Evolutionary conservation across 2,329 filamentous ascomycete species (phyloP).

Genomic region (Fusarium chlamydosporum): DNA sequence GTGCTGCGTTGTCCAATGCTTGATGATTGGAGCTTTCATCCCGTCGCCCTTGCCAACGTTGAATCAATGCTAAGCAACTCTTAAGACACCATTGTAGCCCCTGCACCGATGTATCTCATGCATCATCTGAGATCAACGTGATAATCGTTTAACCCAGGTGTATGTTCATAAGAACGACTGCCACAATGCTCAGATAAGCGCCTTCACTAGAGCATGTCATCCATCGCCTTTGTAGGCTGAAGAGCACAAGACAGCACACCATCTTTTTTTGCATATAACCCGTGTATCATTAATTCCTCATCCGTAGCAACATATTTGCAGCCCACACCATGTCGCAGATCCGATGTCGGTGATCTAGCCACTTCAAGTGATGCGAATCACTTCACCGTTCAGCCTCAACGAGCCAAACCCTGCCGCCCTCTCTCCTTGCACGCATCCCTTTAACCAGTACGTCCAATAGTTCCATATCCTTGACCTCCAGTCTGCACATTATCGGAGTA

Average conservation of each 20-base stretch:
- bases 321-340: neutral
- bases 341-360: conserved; percentile 7
- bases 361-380: conserved; percentile 3
- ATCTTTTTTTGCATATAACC: neutral
- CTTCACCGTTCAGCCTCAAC: neutral
- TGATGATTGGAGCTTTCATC: conserved; percentile 23
- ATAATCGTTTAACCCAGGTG: neutral
- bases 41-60: neutral
- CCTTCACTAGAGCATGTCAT: neutral
- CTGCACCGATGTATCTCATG: neutral
- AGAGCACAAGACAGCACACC: conserved; percentile 1
- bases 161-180: neutral
- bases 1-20: conserved; percentile 17
- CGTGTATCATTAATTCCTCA: conserved; percentile 5
- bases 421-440: neutral
- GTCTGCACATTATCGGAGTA: conserved; percentile 81
- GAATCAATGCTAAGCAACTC: conserved; percentile 5
- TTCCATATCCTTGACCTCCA: conserved; percentile 76
- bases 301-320: neutral
- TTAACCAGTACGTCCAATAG: conserved; percentile 57
- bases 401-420: neutral
- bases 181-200: neutral
- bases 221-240: neutral
- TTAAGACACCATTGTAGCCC: neutral
- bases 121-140: conserved; percentile 1